Percentiles rank a stretch among this genome's conserved stretches.
Conservation (phyloP, 164 flowering plant genomes). For the Vitis rupestris region DNA sequence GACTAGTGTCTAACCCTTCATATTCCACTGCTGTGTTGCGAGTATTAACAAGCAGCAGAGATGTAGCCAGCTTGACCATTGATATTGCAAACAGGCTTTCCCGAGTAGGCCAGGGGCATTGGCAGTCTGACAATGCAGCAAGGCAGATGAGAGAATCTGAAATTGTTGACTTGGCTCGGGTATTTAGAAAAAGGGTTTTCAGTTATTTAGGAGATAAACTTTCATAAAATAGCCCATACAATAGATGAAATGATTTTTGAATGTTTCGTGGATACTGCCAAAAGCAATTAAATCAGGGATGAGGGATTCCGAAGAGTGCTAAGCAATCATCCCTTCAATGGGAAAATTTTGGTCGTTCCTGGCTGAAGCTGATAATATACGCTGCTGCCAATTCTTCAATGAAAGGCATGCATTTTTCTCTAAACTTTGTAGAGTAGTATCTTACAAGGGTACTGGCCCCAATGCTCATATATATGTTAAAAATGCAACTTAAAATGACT, state of each 20-base stretch:
- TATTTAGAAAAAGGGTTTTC: slow-evolving; percentile 57
- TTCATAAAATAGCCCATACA: slow-evolving; percentile 2
- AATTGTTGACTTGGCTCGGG: slow-evolving; percentile 54
- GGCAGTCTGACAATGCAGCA: slow-evolving; percentile 25
- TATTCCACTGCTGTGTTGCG: slow-evolving; percentile 52
- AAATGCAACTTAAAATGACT: no score
- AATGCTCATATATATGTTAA: no score
- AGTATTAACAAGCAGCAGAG: slow-evolving; percentile 57
- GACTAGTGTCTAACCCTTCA: slow-evolving; percentile 66
- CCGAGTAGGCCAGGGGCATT: slow-evolving; percentile 17
- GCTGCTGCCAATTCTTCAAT: no score
- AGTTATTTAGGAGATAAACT: slow-evolving; percentile 48
- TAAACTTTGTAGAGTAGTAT: no score
- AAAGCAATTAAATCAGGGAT: no score
- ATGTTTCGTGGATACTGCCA: no score
- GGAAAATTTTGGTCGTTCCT: no score
- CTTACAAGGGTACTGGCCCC: no score
- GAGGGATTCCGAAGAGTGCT: no score
- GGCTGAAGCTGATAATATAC: no score
- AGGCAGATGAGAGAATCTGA: slow-evolving; percentile 50
- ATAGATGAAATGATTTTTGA: neutral
- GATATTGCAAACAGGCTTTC: slow-evolving; percentile 65
- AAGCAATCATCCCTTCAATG: neutral
- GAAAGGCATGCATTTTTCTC: no score
- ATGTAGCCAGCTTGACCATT: slow-evolving; percentile 59